A percentile compares a stretch with the other conserved stretches of the same genome.
phyloP scores from a whole-genome alignment of 805 yeast species.

The Pichia rugopelliculosa region DNA sequence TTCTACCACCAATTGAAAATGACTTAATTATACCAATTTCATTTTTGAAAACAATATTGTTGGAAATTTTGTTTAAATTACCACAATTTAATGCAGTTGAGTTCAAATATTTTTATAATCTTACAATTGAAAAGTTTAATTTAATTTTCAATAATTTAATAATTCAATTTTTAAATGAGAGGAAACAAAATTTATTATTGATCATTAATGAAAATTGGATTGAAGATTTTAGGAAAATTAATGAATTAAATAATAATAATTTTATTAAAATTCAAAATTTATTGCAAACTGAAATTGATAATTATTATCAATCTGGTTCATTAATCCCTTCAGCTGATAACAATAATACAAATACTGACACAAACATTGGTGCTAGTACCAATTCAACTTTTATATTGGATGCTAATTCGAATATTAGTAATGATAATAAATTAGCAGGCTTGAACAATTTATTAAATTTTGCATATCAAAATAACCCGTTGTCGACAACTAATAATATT shows the following conservation, averaged over 20 bases:
- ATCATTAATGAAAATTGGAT: conserved; percentile 29
- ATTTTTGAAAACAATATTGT: conserved; percentile 53
- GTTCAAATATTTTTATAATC: conserved; percentile 37
- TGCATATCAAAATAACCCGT: conserved; percentile 25
- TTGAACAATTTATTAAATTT: conserved; percentile 24
- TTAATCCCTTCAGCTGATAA: conserved; percentile 4
- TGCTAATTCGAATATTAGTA: neutral
- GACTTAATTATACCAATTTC: conserved; percentile 47
- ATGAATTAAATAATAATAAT: conserved; percentile 24
- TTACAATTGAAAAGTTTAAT: conserved; percentile 30
- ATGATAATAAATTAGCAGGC: conserved; percentile 19
- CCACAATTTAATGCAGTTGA: conserved; percentile 60
- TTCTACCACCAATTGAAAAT: conserved; percentile 62
- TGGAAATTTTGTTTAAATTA: conserved; percentile 50
- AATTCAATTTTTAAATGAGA: conserved; percentile 23
- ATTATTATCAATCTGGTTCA: conserved; percentile 20
- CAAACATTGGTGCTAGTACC: conserved; percentile 1
- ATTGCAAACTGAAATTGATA: conserved; percentile 22
- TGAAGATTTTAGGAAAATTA: conserved; percentile 21
- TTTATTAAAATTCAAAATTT: conserved; percentile 22
- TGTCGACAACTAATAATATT: conserved; percentile 23
- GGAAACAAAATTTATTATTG: conserved; percentile 27
- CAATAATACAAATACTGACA: conserved; percentile 1
- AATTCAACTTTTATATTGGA: too few species aligned
- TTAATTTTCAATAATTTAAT: conserved; percentile 23